A percentile compares a stretch with the other conserved stretches of the same genome.
Conservation (phyloP, 2,329 filamentous ascomycete genomes). For the Pestalotiopsis sp. region DNA sequence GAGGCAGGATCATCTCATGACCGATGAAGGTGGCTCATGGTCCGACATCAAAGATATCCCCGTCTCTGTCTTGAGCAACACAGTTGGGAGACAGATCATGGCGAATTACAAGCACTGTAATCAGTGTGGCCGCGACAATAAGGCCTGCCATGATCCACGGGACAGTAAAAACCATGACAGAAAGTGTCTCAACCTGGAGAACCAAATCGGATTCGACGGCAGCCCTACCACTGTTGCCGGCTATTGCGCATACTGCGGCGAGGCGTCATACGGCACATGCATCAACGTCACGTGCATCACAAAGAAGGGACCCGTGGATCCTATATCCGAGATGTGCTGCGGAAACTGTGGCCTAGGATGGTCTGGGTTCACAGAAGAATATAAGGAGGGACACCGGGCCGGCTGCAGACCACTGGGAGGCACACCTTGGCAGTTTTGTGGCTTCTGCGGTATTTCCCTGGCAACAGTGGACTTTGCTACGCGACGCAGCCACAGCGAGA, state of each 20-base stretch:
- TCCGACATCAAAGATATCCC: not conserved
- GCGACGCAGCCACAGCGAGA: not conserved
- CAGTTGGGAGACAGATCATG: not conserved
- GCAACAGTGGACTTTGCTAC: not conserved
- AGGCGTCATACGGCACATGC: not conserved
- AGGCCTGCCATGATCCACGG: not conserved
- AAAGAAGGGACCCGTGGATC: not conserved
- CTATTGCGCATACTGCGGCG: constrained; percentile 1
- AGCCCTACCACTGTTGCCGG: not conserved
- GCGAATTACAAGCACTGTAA: constrained; percentile 3
- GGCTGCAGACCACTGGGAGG: constrained; percentile 3
- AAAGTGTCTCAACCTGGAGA: not conserved
- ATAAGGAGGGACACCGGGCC: not conserved
- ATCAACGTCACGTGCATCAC: not conserved
- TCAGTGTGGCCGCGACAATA: constrained; percentile 11
- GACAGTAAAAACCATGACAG: constrained; percentile 11
- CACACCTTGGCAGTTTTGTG: not conserved
- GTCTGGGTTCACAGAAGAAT: not conserved
- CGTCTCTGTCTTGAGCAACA: not conserved
- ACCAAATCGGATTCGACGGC: not conserved
- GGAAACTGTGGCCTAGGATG: not conserved
- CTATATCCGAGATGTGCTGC: not conserved
- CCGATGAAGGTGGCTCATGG: not conserved
- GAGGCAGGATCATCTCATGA: constrained; percentile 30
- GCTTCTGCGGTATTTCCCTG: constrained; percentile 9